Conservation (phyloP, 257 asterid species). For the Ajuga chamaepitys region DNA sequence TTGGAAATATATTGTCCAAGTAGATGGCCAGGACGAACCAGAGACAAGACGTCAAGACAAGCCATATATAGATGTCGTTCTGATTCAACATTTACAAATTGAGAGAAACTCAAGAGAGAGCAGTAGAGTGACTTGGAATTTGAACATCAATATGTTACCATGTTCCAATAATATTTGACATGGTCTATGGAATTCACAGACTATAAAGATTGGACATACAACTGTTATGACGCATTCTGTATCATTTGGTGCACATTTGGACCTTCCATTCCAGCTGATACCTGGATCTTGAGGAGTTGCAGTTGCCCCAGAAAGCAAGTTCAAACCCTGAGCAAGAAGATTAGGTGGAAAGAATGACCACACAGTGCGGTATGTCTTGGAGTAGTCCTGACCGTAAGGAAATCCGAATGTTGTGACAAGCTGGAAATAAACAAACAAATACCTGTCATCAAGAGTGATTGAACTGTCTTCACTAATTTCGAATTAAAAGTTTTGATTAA, state of each 20-base stretch:
- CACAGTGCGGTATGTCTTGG: slow-evolving; percentile 38
- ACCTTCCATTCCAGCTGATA: slow-evolving; percentile 79
- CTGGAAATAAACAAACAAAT: slow-evolving; percentile 36
- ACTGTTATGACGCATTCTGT: slow-evolving; percentile 66
- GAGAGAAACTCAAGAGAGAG: not conserved
- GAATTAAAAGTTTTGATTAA: slow-evolving; percentile 4
- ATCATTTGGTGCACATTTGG: slow-evolving; percentile 70
- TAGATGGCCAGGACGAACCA: slow-evolving; percentile 84
- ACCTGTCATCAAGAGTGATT: slow-evolving; percentile 12
- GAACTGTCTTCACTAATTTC: slow-evolving; percentile 9
- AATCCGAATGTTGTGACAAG: slow-evolving; percentile 83
- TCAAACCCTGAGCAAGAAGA: slow-evolving; percentile 75
- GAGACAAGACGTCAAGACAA: slow-evolving; percentile 46
- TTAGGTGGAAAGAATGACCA: slow-evolving; percentile 98
- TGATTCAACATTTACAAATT: slow-evolving; percentile 26
- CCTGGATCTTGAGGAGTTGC: slow-evolving; percentile 90
- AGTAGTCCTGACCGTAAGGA: slow-evolving; percentile 47
- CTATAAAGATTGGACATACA: slow-evolving; percentile 30
- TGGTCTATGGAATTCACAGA: not conserved
- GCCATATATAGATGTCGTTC: slow-evolving; percentile 76
- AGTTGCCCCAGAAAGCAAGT: slow-evolving; percentile 78
- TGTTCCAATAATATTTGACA: slow-evolving; percentile 6
- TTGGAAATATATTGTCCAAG: slow-evolving; percentile 79
- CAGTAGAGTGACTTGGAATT: not conserved
- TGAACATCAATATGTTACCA: not conserved